These are phyloP conservation scores for Rugonectria rugulosa DNA, from an alignment of 2,329 filamentous ascomycete genomes.

Conservation along the genomic window DNA sequence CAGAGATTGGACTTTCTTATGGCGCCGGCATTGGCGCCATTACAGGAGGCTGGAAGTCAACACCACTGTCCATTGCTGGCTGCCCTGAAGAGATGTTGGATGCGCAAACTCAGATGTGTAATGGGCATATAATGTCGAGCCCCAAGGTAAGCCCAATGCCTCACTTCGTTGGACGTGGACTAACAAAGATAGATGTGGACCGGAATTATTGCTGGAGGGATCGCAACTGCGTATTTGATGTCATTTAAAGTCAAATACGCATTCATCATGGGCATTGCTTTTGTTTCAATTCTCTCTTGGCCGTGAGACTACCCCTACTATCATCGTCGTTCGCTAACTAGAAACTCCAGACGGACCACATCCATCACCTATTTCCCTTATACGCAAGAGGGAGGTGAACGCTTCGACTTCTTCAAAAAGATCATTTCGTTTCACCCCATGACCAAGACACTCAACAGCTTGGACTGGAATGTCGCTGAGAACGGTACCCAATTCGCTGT, in stretches of 20 bases:
- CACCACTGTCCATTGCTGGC: constrained; percentile 75
- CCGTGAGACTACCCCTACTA: constrained; percentile 56
- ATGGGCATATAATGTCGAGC: constrained; percentile 31
- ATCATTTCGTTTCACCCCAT: constrained; percentile 82
- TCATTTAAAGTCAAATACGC: constrained; percentile 83
- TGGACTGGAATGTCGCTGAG: constrained; percentile 72
- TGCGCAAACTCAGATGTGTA: constrained; percentile 26
- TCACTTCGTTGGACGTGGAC: accelerated
- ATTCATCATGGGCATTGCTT: constrained; percentile 77
- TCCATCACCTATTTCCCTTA: constrained; percentile 79
- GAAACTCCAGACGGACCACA: constrained; percentile 52
- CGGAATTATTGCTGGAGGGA: constrained; percentile 79
- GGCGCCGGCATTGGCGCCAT: constrained; percentile 79
- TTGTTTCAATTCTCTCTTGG: constrained; percentile 86
- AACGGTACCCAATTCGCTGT: constrained; percentile 76
- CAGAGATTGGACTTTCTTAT: constrained; percentile 75
- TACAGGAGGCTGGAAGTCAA: constrained; percentile 64
- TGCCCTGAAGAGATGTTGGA: constrained; percentile 50
- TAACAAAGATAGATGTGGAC: constrained; percentile 66
- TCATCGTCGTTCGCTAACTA: neutral
- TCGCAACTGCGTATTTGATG: constrained; percentile 78
- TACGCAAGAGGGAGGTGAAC: constrained; percentile 67
- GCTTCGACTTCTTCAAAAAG: constrained; percentile 82
- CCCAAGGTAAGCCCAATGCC: constrained; percentile 13
- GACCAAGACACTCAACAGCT: constrained; percentile 66